phyloP scores from a whole-genome alignment of 75 land plant genomes.

The Cryptomeria japonica region DNA sequence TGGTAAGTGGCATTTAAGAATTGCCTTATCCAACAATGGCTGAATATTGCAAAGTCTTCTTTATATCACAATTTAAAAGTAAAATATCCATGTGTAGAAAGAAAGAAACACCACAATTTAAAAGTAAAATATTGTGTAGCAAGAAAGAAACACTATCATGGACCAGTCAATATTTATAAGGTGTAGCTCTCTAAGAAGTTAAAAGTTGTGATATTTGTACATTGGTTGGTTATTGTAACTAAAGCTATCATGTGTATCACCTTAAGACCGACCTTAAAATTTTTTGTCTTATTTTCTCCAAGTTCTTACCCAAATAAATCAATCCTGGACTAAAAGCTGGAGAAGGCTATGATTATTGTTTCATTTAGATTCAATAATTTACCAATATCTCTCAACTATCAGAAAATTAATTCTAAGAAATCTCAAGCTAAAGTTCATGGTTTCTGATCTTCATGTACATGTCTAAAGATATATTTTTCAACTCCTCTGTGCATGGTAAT shows the following conservation, averaged over 20 bases:
- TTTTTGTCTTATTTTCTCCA: not conserved
- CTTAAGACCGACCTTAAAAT: not conserved
- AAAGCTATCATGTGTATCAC: not conserved
- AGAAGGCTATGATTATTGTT: not conserved
- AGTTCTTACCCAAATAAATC: not conserved
- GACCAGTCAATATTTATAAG: not conserved
- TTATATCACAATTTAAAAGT: not conserved
- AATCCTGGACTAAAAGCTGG: not conserved
- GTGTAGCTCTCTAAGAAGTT: not conserved
- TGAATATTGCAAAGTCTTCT: not conserved
- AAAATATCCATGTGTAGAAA: not conserved
- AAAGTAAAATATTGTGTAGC: not conserved
- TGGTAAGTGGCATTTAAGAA: not conserved
- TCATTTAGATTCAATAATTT: not conserved
- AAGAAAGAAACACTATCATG: not conserved
- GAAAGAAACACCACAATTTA: not conserved
- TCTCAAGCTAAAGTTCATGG: not conserved
- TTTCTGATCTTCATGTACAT: not conserved
- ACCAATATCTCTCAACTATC: not conserved
- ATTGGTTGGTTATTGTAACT: not conserved
- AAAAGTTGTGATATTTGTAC: not conserved
- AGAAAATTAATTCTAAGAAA: not conserved
- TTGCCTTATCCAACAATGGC: not conserved
- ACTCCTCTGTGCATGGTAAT: not conserved
- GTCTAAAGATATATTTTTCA: not conserved